Evolutionary conservation across 1,139 yeast species (phyloP), one percentile per base, ranked within the genome.

Genomic region (Kluyveromyces sp.): DNA sequence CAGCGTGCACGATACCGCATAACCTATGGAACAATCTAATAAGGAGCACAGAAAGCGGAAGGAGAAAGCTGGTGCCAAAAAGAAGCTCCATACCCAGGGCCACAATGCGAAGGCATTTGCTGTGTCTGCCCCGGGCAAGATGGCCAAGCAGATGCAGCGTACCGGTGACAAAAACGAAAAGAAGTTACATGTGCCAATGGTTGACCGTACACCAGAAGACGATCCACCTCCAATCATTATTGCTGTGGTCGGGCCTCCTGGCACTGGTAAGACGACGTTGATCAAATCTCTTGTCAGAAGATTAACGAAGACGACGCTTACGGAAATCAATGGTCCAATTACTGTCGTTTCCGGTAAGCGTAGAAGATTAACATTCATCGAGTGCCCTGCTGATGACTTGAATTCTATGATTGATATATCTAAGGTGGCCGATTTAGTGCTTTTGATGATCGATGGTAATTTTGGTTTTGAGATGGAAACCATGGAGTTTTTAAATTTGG

Each of bases 381-480:
- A 94, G 65, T 94, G 95, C 52, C 68, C 68, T 5, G 79, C 85
- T 26, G 92, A 90, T 60, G 98, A 94, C 64, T 70, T 94, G 62
- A 90, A 89, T 64, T 83, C 96, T 3, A 92, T 94, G 98, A 81
- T 90, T 40, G 99, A 94, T 68, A 79, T 94, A 39, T 96, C 98
- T 34, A 94, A 94, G 61, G 80, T 90, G 46, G 97, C 97, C 0
- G 99, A 94, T 66, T 73, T 94, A 53, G 96, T 94, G 25, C 72
- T 94, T 48, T 67, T 94, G 51, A 70, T 92, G 74, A 81, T 94
- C 52, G 99, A 94, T 69, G 98, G 98, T 52, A 94, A 94, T 65
- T 94, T 88, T 64, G 99, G 99, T 3, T 81, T 94, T 53, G 99
- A 94, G 70, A 94, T 94, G 99, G 99, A 94, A 67, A 94, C 98